These are phyloP conservation scores for Oryza meyeriana DNA, from an alignment of 176 grass and related monocot species.

Conservation along the genomic window DNA sequence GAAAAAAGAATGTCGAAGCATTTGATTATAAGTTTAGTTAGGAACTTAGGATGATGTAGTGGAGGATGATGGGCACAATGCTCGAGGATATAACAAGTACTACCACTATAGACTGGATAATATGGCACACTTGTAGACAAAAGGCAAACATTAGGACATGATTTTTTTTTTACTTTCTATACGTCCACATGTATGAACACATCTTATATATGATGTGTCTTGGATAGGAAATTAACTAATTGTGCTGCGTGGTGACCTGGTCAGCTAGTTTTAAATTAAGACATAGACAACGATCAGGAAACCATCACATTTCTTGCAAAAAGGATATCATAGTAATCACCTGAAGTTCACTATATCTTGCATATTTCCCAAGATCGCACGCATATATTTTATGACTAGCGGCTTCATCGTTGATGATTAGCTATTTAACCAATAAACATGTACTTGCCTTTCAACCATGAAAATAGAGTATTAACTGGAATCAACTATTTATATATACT, in stretches of 20 bases:
- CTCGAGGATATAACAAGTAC: conserved; percentile 11
- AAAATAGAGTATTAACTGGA: not conserved
- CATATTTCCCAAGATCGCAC: conserved; percentile 11
- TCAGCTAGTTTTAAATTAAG: conserved; percentile 4
- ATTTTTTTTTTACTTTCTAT: conserved; percentile 8
- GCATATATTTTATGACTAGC: conserved; percentile 31
- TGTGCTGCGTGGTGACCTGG: not conserved
- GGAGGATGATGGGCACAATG: not conserved
- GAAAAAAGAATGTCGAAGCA: not conserved
- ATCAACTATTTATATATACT: not conserved
- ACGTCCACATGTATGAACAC: conserved; percentile 3
- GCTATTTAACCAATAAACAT: conserved; percentile 19
- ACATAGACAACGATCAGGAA: conserved; percentile 8
- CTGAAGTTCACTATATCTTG: conserved; percentile 16
- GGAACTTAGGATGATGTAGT: not conserved
- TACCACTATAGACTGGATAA: not conserved
- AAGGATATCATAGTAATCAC: conserved; percentile 20
- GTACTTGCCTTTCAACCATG: conserved; percentile 13
- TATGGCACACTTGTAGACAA: not conserved
- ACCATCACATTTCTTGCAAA: conserved; percentile 21
- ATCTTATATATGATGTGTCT: not conserved
- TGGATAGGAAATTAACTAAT: not conserved
- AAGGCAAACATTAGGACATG: not conserved
- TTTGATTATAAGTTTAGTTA: conserved; percentile 17
- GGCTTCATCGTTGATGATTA: conserved; percentile 17